Evolutionary conservation across 345 rosid species (phyloP), one percentile per base, ranked within the genome.

Genomic region (Lumnitzera racemosa): DNA sequence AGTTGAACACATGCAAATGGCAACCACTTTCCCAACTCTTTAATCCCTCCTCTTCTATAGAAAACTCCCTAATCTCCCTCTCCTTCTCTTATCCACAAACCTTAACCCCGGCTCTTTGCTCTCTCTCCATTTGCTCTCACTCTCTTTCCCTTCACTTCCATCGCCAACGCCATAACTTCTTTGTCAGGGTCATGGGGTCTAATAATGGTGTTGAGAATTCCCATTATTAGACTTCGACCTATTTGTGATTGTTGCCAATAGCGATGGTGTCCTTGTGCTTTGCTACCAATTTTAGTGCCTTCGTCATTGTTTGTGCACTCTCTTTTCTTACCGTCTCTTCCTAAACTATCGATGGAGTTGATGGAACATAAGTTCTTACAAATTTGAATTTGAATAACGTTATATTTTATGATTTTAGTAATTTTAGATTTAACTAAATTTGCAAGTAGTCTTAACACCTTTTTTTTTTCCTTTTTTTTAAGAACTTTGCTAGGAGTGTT

Each of bases 231-330:
- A 92, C 69, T 92, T 83, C 64, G 98, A 89, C 76, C 94, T 92
- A 66, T 92, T 92, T 78, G 89, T 96, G 36, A 78, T 92, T 51
- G 98, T 96, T 58, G 98, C 96, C 4, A 96, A 96, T 2, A 89
- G 96, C 58, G 98, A 96, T 36, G 96, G 96, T 14, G 96, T 92
- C 70, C 48, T 87, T 96, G 48, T 96, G 96, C 47, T 89, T 89
- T 58, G 90, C 94, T 8, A 70, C 98, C 59, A 82, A 79, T 81
- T 83, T 79, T 55, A 96, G 96, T 13, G 96, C 96, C 27, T 71
- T 87, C 47, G 98, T 85, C 53, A 96, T 96, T 58, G 81, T 92
- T 46, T 92, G 98, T 57, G 96, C 89, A 76, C 98, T 92, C 5
- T 96, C 98, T 0, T 92, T 89, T 64, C 73, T 91, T 29, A 80